A percentile compares a stretch with the other conserved stretches of the same genome.
Conservation (phyloP, 192 early-diverging fungal species). For the Backusella luteola region DNA sequence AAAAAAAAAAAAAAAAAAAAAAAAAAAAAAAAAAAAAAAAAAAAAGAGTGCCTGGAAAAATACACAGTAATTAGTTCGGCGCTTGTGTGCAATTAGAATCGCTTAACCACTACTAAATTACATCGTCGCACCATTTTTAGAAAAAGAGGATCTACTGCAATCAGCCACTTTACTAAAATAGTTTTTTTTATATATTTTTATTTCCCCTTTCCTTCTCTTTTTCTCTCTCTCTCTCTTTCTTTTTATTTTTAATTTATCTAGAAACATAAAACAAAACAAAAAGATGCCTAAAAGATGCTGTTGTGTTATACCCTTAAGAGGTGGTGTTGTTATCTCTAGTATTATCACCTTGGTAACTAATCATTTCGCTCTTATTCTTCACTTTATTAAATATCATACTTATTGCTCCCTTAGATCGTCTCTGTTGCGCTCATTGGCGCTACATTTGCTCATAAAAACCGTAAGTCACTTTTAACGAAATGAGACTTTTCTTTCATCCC, state of each 20-base stretch:
- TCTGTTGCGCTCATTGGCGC: slow-evolving; percentile 14
- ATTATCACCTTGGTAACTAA: slow-evolving; percentile 12
- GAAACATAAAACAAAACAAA: not conserved
- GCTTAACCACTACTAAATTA: not conserved
- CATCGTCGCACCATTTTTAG: not conserved
- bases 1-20: not conserved
- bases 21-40: not conserved
- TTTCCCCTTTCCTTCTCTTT: not conserved
- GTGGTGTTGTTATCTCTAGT: slow-evolving; percentile 16
- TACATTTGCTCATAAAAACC: slow-evolving; percentile 35
- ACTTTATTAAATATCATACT: not conserved
- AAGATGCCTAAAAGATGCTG: slow-evolving; percentile 32
- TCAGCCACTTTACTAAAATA: not conserved
- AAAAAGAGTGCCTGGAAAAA: not conserved
- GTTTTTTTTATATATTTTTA: not conserved
- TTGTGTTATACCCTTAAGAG: slow-evolving; percentile 31
- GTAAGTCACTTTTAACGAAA: slow-evolving; percentile 19
- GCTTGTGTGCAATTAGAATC: not conserved
- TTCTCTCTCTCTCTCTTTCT: not conserved
- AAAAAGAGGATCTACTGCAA: not conserved
- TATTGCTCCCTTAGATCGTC: slow-evolving; percentile 14
- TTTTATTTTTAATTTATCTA: not conserved
- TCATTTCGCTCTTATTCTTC: not conserved
- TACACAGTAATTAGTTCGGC: not conserved
- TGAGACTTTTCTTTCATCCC: not conserved